Percentiles rank a stretch among this genome's conserved stretches.
Conservation (phyloP, 225 moss, liverwort and hornwort species). For the Antitrichia curtipendula region DNA sequence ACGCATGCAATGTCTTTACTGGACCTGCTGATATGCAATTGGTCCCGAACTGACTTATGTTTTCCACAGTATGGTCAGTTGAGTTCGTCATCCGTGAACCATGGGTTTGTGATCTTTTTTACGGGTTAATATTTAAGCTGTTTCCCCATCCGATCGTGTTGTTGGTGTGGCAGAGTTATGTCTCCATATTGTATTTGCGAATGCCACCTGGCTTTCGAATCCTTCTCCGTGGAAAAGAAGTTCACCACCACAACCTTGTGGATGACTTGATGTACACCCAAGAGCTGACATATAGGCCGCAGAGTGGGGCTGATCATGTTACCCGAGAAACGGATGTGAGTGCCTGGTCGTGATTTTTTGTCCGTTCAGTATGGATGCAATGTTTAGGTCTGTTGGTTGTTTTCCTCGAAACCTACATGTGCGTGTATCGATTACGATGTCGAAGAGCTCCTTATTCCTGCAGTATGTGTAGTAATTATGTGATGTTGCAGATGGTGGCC, state of each 20-base stretch:
- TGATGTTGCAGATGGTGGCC: constrained; percentile 41
- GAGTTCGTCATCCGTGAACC: neutral
- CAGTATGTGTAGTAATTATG: neutral
- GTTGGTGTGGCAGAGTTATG: constrained; percentile 39
- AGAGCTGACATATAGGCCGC: constrained; percentile 64
- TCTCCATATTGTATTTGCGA: constrained; percentile 70
- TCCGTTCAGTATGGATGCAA: neutral
- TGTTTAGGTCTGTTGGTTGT: neutral
- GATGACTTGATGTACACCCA: constrained; percentile 65
- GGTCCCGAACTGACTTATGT: neutral
- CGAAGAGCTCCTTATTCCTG: neutral
- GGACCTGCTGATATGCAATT: neutral
- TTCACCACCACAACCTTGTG: constrained; percentile 55
- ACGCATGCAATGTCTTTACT: neutral
- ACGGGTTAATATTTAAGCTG: neutral
- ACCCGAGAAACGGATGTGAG: constrained; percentile 49
- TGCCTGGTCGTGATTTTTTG: neutral
- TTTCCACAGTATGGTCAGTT: neutral
- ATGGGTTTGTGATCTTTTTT: neutral
- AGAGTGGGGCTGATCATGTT: constrained; percentile 44
- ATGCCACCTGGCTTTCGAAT: constrained; percentile 56
- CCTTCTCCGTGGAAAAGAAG: constrained; percentile 53
- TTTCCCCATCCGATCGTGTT: neutral
- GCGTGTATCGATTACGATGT: neutral
- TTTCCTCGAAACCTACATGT: neutral